Evolutionary conservation across 192 early-diverging fungal genomes (phyloP), one percentile per base, ranked within the genome.

Genomic region (Gorgonomyces haynaldii): DNA sequence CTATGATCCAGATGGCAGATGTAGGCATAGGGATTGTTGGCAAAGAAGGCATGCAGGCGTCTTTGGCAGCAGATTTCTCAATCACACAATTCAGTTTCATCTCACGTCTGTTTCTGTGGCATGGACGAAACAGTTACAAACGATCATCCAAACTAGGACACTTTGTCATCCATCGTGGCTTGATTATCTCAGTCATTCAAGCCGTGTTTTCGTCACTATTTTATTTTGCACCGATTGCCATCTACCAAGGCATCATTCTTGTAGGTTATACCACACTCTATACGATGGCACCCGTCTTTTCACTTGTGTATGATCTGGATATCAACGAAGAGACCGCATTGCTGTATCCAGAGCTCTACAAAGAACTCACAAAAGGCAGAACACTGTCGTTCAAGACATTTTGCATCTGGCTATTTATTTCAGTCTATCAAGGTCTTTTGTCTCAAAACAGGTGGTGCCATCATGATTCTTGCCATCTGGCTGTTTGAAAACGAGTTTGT

Each of bases 161-260:
- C 60, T 96, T 96, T 71, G 87, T 96, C 6, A 92, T 96, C 42
- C 93, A 96, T 62, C 84, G 93, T 45, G 93, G 93, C 25, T 60
- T 96, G 44, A 96, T 96, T 42, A 96, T 96, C 43, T 92, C 93
- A 0, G 81, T 96, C 15, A 96, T 96, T 81, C 93, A 96, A 65
- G 91, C 89, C 0, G 93, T 96, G 7, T 96, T 96, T 52, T 91
- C 88, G 7, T 81, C 90, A 1, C 71, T 96, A 48, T 96, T 92
- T 59, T 96, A 94, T 65, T 93, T 88, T 76, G 93, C 93, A 9
- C 93, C 93, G 4, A 94, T 96, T 46, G 90, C 90, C 23, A 57
- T 96, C 42, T 96, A 88, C 62, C 89, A 94, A 51, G 70, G 56
- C 35, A 27, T 67, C 66, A 53, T 91, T 24, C 74, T 92, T 25